Evolutionary conservation across 495 filamentous ascomycete genomes (phyloP).

Genomic region (Xylaria castorea): DNA sequence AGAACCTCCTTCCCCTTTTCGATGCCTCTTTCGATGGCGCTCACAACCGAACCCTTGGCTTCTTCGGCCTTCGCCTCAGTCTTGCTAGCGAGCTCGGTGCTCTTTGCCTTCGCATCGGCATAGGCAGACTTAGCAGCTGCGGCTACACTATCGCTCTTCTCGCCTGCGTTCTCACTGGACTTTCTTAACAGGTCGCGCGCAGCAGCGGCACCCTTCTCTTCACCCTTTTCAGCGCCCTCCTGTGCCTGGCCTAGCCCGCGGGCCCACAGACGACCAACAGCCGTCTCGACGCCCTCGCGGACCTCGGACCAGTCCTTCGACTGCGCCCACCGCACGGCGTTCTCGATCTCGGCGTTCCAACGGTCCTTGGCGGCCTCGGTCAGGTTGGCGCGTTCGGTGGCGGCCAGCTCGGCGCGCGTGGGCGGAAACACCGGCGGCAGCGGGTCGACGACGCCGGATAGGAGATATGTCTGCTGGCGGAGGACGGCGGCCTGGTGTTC

Average conservation of each 20-base stretch:
- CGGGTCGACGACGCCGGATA: constrained; percentile 62
- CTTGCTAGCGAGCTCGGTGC: constrained; percentile 24
- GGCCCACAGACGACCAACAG: constrained; percentile 42
- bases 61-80: constrained; percentile 31
- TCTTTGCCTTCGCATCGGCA: constrained; percentile 40
- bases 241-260: constrained; percentile 31
- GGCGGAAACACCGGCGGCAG: constrained; percentile 53
- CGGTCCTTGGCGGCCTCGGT: constrained; percentile 74
- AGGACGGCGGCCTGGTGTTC: constrained; percentile 72
- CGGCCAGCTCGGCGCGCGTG: constrained; percentile 48
- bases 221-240: constrained; percentile 27
- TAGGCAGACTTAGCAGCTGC: constrained; percentile 41
- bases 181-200: constrained; percentile 35
- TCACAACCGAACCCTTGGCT: constrained; percentile 40
- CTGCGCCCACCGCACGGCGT: constrained; percentile 69
- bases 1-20: constrained; percentile 42
- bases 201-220: constrained; percentile 24
- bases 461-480: constrained; percentile 69
- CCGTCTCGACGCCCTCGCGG: constrained; percentile 60
- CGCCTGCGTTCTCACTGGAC: constrained; percentile 36
- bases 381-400: constrained; percentile 55
- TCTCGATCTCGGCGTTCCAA: constrained; percentile 80
- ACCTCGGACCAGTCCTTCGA: constrained; percentile 67
- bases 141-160: constrained; percentile 32
- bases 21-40: constrained; percentile 43